Base-by-base conservation (phyloP, 176 grass and related monocot species). In the Miscanthus lutarioriparius region DNA sequence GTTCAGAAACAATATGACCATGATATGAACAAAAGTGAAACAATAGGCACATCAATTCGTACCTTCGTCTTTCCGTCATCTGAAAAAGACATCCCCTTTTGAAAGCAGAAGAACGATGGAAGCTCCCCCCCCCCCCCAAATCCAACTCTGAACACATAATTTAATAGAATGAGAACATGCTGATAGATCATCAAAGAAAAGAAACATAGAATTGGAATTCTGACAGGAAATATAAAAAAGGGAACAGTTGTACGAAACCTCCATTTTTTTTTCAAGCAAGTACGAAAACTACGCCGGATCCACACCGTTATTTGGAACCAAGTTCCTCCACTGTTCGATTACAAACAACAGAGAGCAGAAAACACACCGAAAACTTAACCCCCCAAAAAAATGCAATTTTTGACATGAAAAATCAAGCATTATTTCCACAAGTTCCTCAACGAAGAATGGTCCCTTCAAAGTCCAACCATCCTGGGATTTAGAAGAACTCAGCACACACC, bases 1-100 rank as follows among this genome's bases (percentile, higher is more conserved):
- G 20, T 71, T 64, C 33, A 75, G 65, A 65, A 72, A n/a, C 0
- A 83, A 17, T 39, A 64, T 25, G 22, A 84, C 16, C 70, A 72
- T 40, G 11, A 41, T 56, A 70, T 10, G 74, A 84, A 64, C 28
- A 79, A 41, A 64, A 36, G 43, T 32, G 12, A 72, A 63, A 49
- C 9, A 48, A 78, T 40, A 81, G 22, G 59, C 67, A 63, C 10
- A 80, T 38, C 86, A 89, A 63, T 67, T 32, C 19, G 56, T 54
- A 92, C 93, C 88, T 92, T 95, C 86, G 73, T 92, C 80, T 91
- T 95, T 79, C 79, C 91, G 53, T 91, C 93, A 23, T 87, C 77
- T 72, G 80, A 13, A 25, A 82, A 90, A 23, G 86, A 61, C 93
- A 95, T 95, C 79, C 56, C 22, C 63, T 72, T 63, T 70, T 37